A percentile compares a stretch with the other conserved stretches of the same genome.
Conservation (phyloP, 495 filamentous ascomycete species). For the Hypoxylon fuscum region DNA sequence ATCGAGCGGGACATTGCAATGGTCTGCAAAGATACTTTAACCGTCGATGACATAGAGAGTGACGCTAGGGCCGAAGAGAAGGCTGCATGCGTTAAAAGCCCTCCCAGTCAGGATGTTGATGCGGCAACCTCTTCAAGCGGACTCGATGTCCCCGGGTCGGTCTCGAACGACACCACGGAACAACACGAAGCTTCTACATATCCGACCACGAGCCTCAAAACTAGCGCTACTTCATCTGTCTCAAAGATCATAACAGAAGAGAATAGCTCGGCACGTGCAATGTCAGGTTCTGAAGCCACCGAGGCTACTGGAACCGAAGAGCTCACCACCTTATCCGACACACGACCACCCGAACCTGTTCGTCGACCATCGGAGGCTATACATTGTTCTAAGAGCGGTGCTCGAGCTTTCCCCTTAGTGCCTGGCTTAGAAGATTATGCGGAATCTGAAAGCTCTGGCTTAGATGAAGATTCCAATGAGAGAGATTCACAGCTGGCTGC, state of each 20-base stretch:
- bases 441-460: constrained; percentile 5
- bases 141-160: constrained; percentile 21
- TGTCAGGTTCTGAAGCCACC: constrained; percentile 8
- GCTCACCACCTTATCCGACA: constrained; percentile 3
- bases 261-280: background rate
- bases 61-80: constrained; percentile 23
- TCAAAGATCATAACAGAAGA: constrained; percentile 15
- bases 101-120: constrained; percentile 8
- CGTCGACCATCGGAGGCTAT: constrained; percentile 26
- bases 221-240: constrained; percentile 15
- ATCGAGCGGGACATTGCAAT: constrained; percentile 55
- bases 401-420: constrained; percentile 40
- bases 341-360: constrained; percentile 22
- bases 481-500: background rate
- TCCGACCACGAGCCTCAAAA: constrained; percentile 31
- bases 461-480: constrained; percentile 4
- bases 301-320: constrained; percentile 2
- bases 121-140: constrained; percentile 9
- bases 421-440: constrained; percentile 15
- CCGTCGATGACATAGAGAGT: constrained; percentile 50
- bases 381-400: constrained; percentile 29
- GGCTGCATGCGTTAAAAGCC: constrained; percentile 9
- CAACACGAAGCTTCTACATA: constrained; percentile 16
- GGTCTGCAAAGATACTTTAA: constrained; percentile 57
- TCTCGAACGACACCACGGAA: constrained; percentile 17